These are phyloP conservation scores for Yamadazyma kanchanaburiensis DNA, from an alignment of 1,139 yeast species.

Conservation along the genomic window DNA sequence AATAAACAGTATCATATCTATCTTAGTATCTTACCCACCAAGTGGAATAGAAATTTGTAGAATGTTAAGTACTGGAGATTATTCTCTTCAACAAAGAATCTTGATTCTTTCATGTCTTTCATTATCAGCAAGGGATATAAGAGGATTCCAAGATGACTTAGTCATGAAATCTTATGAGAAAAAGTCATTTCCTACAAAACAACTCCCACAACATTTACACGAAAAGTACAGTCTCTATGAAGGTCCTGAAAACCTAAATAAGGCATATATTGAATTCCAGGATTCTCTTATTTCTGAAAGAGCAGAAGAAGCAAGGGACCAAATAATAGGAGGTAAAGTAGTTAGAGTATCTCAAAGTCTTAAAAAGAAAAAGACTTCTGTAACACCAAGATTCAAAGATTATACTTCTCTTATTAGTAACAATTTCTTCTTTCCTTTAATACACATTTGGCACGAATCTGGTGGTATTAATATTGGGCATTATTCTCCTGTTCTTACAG, in stretches of 20 bases:
- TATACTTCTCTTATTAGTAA: constrained; percentile 47
- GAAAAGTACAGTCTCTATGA: constrained; percentile 22
- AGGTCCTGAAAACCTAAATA: constrained; percentile 4
- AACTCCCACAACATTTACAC: constrained; percentile 48
- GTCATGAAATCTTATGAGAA: constrained; percentile 32
- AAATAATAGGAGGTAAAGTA: constrained; percentile 44
- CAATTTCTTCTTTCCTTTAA: constrained; percentile 53
- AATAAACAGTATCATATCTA: constrained; percentile 50
- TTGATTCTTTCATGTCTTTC: constrained; percentile 53
- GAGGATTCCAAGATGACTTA: constrained; percentile 52
- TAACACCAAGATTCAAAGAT: constrained; percentile 19
- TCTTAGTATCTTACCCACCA: constrained; percentile 47
- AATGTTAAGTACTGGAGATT: constrained; percentile 56
- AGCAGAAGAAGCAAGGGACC: constrained; percentile 39
- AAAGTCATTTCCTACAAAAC: constrained; percentile 35
- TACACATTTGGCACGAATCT: constrained; percentile 51
- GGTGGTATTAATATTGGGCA: constrained; percentile 47
- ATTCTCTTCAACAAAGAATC: constrained; percentile 61
- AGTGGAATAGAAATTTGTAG: constrained; percentile 35
- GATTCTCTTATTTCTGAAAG: constrained; percentile 34
- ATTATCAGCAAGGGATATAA: constrained; percentile 55
- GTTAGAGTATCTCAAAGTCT: constrained; percentile 42
- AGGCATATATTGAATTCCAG: constrained; percentile 20
- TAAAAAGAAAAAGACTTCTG: constrained; percentile 4
- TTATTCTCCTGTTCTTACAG: constrained; percentile 51